Conservation (phyloP, 2,329 filamentous ascomycete species). For the Zymoseptoria crescenta region DNA sequence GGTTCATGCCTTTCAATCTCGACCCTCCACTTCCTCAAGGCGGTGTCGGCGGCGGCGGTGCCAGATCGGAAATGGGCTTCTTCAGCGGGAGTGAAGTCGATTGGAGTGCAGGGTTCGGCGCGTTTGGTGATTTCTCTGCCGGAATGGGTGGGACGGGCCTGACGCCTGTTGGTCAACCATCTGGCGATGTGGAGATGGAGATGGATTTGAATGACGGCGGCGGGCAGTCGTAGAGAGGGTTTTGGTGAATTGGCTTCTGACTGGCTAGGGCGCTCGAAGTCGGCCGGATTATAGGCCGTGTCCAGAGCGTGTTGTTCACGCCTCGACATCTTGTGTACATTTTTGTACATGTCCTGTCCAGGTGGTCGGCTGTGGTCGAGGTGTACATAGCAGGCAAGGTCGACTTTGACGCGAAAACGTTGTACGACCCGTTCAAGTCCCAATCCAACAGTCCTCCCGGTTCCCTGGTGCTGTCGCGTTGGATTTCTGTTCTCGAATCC, state of each 20-base stretch:
- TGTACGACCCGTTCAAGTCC: not conserved
- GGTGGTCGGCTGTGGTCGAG: not conserved
- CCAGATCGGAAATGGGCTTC: not conserved
- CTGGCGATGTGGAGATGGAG: not conserved
- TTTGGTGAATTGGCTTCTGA: not conserved
- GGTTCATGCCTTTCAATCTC: constrained; percentile 91
- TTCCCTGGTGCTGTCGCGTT: not conserved
- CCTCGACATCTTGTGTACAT: not conserved
- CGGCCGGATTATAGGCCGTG: not conserved
- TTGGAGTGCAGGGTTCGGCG: not conserved
- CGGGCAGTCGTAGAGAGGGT: not conserved
- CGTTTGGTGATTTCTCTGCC: not conserved
- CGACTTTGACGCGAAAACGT: not conserved
- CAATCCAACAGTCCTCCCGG: not conserved
- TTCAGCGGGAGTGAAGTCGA: not conserved
- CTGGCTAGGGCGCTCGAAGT: too few species aligned
- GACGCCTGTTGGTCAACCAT: not conserved
- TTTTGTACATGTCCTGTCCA: not conserved
- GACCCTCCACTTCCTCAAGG: constrained; percentile 47
- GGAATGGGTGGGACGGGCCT: not conserved
- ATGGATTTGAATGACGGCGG: not conserved
- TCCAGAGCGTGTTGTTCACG: not conserved
- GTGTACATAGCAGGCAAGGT: not conserved
- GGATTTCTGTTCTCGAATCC: not conserved
- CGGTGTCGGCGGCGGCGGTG: not conserved